These are phyloP conservation scores for Phytopythium montanum DNA, from an alignment of 352 stramenopile species.

Conservation along the genomic window DNA sequence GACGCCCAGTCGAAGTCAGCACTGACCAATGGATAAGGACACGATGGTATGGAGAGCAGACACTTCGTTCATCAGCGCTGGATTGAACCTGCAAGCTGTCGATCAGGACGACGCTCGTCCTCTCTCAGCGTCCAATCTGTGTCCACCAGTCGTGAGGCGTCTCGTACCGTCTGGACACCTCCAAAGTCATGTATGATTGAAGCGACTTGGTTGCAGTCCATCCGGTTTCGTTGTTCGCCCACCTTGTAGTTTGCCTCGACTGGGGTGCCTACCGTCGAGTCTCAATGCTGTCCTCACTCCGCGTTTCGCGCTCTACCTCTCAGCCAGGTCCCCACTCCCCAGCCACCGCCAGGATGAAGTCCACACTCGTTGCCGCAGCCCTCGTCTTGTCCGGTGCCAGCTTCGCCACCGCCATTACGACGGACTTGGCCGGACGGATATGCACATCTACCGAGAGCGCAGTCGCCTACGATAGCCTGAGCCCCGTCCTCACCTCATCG, in stretches of 20 bases:
- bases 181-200: constrained; percentile 1
- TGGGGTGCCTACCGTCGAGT: neutral
- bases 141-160: too few relatives aligned
- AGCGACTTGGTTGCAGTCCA: too few relatives aligned
- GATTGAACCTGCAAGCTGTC: too few relatives aligned
- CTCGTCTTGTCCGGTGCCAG: neutral
- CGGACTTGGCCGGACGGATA: too few relatives aligned
- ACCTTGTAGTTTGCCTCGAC: too few relatives aligned
- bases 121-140: too few relatives aligned
- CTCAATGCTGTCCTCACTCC: neutral
- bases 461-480: constrained; percentile 21
- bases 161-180: neutral
- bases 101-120: too few relatives aligned
- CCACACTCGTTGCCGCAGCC: neutral
- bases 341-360: neutral
- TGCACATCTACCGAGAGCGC: constrained; percentile 17
- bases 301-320: neutral
- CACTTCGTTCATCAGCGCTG: too few relatives aligned
- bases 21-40: too few relatives aligned
- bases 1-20: too few relatives aligned
- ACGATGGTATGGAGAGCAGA: too few relatives aligned
- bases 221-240: too few relatives aligned
- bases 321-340: neutral
- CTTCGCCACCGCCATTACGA: neutral
- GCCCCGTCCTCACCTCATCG: constrained; percentile 11